Conservation (phyloP, 2,329 filamentous ascomycete genomes). For the Catunica adiposa region DNA sequence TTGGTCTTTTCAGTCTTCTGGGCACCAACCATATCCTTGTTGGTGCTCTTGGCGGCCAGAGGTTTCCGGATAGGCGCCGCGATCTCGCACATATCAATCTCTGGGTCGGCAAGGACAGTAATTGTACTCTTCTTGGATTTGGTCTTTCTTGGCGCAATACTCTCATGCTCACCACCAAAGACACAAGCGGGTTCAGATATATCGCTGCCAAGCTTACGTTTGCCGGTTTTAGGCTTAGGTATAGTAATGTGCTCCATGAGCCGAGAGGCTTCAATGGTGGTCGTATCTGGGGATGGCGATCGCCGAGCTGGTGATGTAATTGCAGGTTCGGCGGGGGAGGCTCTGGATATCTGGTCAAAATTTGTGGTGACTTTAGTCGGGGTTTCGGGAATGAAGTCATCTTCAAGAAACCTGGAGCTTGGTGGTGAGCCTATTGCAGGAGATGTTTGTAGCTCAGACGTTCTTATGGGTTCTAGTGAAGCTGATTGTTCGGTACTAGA, state of each 20-base stretch:
- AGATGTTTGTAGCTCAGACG: slow-evolving; percentile 37
- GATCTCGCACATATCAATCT: slow-evolving; percentile 18
- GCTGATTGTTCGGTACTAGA: slow-evolving; percentile 7
- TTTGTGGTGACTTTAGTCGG: slow-evolving; percentile 8
- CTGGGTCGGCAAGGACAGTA: slow-evolving; percentile 26
- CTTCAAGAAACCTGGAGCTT: slow-evolving; percentile 40
- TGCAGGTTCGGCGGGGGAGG: not conserved
- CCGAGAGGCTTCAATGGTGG: not conserved
- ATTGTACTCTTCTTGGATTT: slow-evolving; percentile 31
- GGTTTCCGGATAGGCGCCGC: slow-evolving; percentile 27
- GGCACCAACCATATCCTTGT: slow-evolving; percentile 32
- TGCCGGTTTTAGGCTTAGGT: slow-evolving; percentile 4
- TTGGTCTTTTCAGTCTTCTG: slow-evolving; percentile 5
- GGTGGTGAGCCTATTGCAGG: slow-evolving; percentile 52
- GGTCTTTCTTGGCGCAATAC: slow-evolving; percentile 16
- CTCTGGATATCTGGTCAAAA: not conserved
- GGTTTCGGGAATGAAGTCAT: slow-evolving; percentile 22
- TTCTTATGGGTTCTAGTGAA: slow-evolving; percentile 17
- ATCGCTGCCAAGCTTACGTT: slow-evolving; percentile 12
- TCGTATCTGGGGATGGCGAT: not conserved
- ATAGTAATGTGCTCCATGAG: not conserved
- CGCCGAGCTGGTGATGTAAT: not conserved
- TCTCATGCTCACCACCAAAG: slow-evolving; percentile 8
- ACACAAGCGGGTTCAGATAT: not conserved
- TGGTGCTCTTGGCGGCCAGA: slow-evolving; percentile 41